Base-by-base conservation (phyloP, 1,284 basidiomycete species). In the Ceratobasidium sp. region DNA sequence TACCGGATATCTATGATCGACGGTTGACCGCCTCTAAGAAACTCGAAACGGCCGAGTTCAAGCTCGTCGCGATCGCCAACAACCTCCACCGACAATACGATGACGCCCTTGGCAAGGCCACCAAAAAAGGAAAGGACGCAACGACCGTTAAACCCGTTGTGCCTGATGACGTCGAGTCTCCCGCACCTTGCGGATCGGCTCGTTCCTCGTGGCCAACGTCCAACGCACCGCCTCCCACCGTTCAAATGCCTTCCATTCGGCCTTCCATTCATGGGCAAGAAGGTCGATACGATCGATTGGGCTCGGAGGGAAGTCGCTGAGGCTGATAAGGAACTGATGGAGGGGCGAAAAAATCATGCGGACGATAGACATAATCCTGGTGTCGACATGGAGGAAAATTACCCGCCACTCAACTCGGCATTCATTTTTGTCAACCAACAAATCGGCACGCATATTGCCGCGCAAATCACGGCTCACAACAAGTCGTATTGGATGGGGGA, bases 401-500 rank as follows among this genome's bases (percentile, higher is more conserved):
- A 88, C 83, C 86, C 86, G 3, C 92, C 93, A 0, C 83, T 94
- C 80, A 95, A 91, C 23, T 90, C 89, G 76, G 91, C 89, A 0
- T 96, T 96, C 84, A 91, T 96, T 79, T 89, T 92, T 70, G 95
- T 94, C 86, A 91, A 94, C 83, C 88, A 91, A 73, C 94, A 95
- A 84, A 90, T 94, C 80, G 93, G 92, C 13, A 92, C 92, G 1
- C 92, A 93, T 83, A 90, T 93, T 80, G 89, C 93, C 26, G 88
- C 88, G 1, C 90, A 91, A 82, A 90, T 88, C 78, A 83, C 91
- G 59, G 87, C 88, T 61, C 88, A 91, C 81, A 89, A 91, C 80
- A 85, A 89, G 82, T 85, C 85, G 80, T 83, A 79, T 87, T 87
- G 79, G 28, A 94, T 94, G 92, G 85, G 86, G 67, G 86, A 88